Evolutionary conservation across 75 land plant genomes (phyloP).

Genomic region (Pseudotsuga menziesii): DNA sequence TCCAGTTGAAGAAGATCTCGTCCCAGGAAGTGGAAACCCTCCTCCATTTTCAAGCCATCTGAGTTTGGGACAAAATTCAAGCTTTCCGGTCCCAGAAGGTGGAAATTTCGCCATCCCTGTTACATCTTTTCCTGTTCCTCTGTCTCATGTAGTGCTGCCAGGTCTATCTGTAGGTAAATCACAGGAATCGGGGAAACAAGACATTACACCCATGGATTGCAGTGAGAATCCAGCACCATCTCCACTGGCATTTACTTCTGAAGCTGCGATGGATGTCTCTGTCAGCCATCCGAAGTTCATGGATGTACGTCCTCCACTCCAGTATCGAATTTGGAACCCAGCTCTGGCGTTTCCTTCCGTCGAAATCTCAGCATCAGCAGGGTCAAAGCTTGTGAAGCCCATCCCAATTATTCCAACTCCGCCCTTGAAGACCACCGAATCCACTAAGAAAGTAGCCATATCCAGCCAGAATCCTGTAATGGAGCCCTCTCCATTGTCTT

Average conservation of each 20-base stretch:
- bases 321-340: not conserved
- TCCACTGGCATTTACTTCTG: not conserved
- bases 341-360: not conserved
- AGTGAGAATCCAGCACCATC: not conserved
- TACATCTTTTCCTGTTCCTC: slow-evolving; percentile 4
- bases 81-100: not conserved
- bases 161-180: slow-evolving; percentile 3
- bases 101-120: slow-evolving; percentile 3
- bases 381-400: slow-evolving; percentile 10
- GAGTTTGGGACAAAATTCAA: not conserved
- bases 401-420: slow-evolving; percentile 8
- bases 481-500: slow-evolving; percentile 12
- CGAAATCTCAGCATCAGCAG: not conserved
- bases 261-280: not conserved
- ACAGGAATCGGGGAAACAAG: slow-evolving; percentile 3
- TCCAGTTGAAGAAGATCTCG: slow-evolving; percentile 8
- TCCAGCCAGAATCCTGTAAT: slow-evolving; percentile 1
- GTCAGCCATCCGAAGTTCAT: not conserved
- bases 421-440: not conserved
- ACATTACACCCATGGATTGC: not conserved
- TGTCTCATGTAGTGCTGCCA: slow-evolving; percentile 6
- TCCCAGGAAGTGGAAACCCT: not conserved
- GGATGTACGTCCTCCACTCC: not conserved
- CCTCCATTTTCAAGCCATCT: slow-evolving; percentile 6
- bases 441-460: not conserved